Percentiles rank a stretch among this genome's conserved stretches.
Evolutionary conservation across 1,139 yeast genomes (phyloP).

Genomic region (Zygosaccharomyces pseudobailii): DNA sequence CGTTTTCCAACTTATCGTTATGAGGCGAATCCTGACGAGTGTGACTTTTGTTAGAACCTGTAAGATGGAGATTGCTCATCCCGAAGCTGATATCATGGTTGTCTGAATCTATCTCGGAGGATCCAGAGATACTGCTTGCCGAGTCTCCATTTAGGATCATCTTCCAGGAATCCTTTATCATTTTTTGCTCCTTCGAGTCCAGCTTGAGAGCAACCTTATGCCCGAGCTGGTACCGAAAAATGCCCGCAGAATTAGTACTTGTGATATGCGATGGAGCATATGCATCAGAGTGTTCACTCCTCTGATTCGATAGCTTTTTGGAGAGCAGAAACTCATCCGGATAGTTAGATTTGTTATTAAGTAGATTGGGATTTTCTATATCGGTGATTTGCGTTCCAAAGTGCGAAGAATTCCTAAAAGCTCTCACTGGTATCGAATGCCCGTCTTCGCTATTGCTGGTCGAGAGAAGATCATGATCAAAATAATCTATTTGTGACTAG

Average conservation of each 20-base stretch:
- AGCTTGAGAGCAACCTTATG: conserved; percentile 35
- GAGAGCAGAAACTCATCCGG: not conserved
- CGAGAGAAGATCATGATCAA: conserved; percentile 17
- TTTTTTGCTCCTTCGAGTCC: conserved; percentile 35
- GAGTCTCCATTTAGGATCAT: conserved; percentile 32
- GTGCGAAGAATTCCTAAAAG: not conserved
- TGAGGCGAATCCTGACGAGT: conserved; percentile 4
- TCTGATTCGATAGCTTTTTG: not conserved
- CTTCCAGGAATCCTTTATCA: conserved; percentile 41
- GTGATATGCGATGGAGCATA: conserved; percentile 10
- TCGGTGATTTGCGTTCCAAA: not conserved
- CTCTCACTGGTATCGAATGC: not conserved
- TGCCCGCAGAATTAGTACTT: conserved; percentile 7
- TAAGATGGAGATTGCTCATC: not conserved
- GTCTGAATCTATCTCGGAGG: not conserved
- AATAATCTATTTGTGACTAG: conserved; percentile 21
- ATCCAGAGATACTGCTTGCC: conserved; percentile 4
- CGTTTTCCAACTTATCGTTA: conserved; percentile 6
- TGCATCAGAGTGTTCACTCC: conserved; percentile 6
- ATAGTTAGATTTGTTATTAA: not conserved
- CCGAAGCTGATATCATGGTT: not conserved
- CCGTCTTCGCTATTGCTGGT: conserved; percentile 5
- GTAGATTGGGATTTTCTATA: not conserved
- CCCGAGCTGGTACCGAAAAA: conserved; percentile 18
- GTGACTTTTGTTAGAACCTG: not conserved